Evolutionary conservation across 345 rosid species (phyloP), one percentile per base, ranked within the genome.

Genomic region (Hirschfeldia incana): DNA sequence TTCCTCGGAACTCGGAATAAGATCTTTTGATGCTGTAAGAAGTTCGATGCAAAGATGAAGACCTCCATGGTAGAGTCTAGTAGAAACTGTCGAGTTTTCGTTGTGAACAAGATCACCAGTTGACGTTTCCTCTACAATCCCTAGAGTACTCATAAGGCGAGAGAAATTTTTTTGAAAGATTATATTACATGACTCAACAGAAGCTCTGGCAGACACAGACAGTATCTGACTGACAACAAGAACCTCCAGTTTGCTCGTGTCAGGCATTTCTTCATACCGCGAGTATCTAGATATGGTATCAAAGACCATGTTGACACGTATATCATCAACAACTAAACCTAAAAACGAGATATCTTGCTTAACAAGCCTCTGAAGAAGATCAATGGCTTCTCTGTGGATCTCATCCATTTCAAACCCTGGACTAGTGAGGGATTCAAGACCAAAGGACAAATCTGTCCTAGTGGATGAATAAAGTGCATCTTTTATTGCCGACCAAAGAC

Each of bases 401-500:
- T 79, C 92, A 80, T 77, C 78, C 68, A 86, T 78, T 71, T 76
- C 76, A 78, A 78, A 59, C 57, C 73, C 88, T 66, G 65, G 75
- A 76, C 84, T 83, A 65, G 78, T 85, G 64, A 84, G 75, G 29
- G 89, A 88, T 69, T 87, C 93, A 49, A 81, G 60, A 66, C 82
- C 12, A 67, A 85, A 88, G 60, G 86, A 78, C 63, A 84, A 67
- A 59, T 44, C 51, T 65, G 79, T 78, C 71, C 83, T 87, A 64
- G 76, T 73, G 61, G 98, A 91, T 84, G 84, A 69, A 66, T 67
- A 85, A 72, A 93, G 78, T 78, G 80, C 76, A 65, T 88, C 89
- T 87, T 88, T 93, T 76, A 95, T 37, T 33, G 87, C 84, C 7
- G 87, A 82, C 98, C 99, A 95, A 65, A 93, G 83, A 79, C 83